Evolutionary conservation across 2,329 filamentous ascomycete species (phyloP).

Genomic region (Coniochaeta sp.): DNA sequence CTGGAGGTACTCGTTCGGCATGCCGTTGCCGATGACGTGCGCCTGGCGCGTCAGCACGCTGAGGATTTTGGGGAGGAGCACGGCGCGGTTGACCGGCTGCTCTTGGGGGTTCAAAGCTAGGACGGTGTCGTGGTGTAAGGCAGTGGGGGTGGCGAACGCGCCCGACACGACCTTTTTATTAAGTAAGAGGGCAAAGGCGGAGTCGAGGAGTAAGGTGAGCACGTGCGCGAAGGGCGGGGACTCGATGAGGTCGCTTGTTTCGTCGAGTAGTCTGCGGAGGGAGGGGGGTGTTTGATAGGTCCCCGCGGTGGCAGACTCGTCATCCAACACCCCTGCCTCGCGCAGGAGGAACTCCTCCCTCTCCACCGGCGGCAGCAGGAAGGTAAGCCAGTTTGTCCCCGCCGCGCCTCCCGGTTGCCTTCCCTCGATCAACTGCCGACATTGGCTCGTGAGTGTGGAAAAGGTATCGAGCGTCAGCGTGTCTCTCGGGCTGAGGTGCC

Average conservation of each 20-base stretch:
- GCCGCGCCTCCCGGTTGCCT: constrained; percentile 27
- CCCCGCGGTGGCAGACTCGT: constrained; percentile 35
- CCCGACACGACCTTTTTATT: constrained; percentile 74
- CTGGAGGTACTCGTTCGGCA: constrained; percentile 63
- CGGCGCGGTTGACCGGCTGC: constrained; percentile 34
- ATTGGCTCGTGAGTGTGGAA: constrained; percentile 72
- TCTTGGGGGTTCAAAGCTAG: constrained; percentile 15
- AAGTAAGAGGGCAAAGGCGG: constrained; percentile 77
- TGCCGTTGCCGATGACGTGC: constrained; percentile 76
- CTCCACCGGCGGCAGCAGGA: constrained; percentile 71
- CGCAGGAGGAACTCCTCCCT: constrained; percentile 78
- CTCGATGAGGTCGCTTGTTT: constrained; percentile 92
- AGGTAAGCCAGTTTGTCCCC: constrained; percentile 69
- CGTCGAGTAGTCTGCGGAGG: constrained; percentile 81
- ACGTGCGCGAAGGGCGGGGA: constrained; percentile 87
- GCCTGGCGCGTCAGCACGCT: constrained; percentile 88
- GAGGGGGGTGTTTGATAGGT: constrained; percentile 37
- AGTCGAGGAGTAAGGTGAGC: constrained; percentile 76
- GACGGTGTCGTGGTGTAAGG: background rate
- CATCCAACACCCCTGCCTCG: constrained; percentile 71
- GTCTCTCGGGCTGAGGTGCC: constrained; percentile 80
- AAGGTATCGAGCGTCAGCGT: constrained; percentile 76
- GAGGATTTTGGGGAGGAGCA: constrained; percentile 76
- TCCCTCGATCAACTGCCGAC: constrained; percentile 80
- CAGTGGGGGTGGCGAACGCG: constrained; percentile 54